Conservation (phyloP, 257 asterid genomes). For the Capsicum rhomboideum region DNA sequence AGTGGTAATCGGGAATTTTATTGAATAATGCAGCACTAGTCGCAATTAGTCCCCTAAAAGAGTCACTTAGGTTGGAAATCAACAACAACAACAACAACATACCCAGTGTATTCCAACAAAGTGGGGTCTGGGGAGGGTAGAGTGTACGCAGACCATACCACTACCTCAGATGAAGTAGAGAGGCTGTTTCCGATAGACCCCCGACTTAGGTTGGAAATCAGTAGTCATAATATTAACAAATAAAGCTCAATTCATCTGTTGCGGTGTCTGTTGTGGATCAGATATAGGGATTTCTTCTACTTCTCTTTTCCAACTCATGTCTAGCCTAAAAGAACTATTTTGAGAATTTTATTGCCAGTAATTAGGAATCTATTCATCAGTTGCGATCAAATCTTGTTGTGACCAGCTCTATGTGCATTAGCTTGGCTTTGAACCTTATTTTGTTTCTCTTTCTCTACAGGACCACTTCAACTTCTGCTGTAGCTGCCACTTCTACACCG, state of each 20-base stretch:
- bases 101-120: too few relatives aligned
- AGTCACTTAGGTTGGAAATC: neutral
- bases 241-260: neutral
- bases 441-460: slow-evolving; percentile 31
- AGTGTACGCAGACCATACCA: too few relatives aligned
- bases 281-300: neutral
- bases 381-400: neutral
- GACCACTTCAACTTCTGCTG: slow-evolving; percentile 42
- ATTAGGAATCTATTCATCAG: neutral
- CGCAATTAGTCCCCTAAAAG: neutral
- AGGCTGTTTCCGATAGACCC: too few relatives aligned
- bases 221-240: neutral
- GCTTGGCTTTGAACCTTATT: neutral
- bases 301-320: neutral
- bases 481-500: slow-evolving; percentile 44
- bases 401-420: neutral
- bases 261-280: neutral
- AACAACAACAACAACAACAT: too few relatives aligned
- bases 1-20: neutral
- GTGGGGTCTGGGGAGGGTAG: too few relatives aligned
- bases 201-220: neutral
- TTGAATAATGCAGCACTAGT: neutral
- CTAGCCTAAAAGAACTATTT: neutral
- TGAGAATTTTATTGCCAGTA: neutral
- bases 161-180: too few relatives aligned